Percentiles rank a stretch among this genome's conserved stretches.
Conservation (phyloP, 768 basidiomycete species). For the Rhodosporidiobolus odoratus region DNA sequence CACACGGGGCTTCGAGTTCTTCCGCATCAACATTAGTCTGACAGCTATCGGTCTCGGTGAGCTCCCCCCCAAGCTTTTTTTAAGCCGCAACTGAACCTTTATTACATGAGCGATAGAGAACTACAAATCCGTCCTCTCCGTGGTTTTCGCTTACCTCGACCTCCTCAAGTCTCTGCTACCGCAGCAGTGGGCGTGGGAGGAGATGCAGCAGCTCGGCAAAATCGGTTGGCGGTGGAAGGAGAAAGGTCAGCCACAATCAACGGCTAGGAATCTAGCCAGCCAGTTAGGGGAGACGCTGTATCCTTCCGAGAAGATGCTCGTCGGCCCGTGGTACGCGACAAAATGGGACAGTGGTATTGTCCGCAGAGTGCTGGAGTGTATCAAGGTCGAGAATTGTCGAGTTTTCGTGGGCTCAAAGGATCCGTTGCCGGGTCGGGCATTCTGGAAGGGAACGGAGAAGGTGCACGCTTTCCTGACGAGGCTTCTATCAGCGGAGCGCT, state of each 20-base stretch:
- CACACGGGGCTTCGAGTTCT: constrained; percentile 67
- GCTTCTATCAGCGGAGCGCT: neutral
- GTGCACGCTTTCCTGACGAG: neutral
- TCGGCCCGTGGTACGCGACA: constrained; percentile 63
- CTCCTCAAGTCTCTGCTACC: constrained; percentile 47
- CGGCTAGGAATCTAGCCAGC: constrained; percentile 17
- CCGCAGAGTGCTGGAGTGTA: constrained; percentile 57
- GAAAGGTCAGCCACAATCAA: constrained; percentile 34
- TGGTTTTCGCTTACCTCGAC: constrained; percentile 64
- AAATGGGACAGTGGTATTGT: constrained; percentile 68
- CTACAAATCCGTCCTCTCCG: constrained; percentile 63
- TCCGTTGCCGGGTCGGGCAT: constrained; percentile 54
- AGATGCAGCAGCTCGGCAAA: constrained; percentile 63
- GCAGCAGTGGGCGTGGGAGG: constrained; percentile 60
- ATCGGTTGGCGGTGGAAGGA: constrained; percentile 80
- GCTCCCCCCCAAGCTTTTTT: neutral
- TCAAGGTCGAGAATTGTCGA: constrained; percentile 58
- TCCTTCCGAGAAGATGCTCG: constrained; percentile 67
- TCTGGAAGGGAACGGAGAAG: constrained; percentile 59
- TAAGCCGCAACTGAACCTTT: too few species aligned
- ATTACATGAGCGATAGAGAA: constrained; percentile 53
- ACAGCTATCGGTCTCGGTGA: constrained; percentile 66
- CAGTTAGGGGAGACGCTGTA: constrained; percentile 64
- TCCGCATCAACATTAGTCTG: constrained; percentile 68
- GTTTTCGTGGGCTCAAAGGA: constrained; percentile 73